phyloP scores from a whole-genome alignment of 1,284 basidiomycete genomes.

The Trichosporon sp. region DNA sequence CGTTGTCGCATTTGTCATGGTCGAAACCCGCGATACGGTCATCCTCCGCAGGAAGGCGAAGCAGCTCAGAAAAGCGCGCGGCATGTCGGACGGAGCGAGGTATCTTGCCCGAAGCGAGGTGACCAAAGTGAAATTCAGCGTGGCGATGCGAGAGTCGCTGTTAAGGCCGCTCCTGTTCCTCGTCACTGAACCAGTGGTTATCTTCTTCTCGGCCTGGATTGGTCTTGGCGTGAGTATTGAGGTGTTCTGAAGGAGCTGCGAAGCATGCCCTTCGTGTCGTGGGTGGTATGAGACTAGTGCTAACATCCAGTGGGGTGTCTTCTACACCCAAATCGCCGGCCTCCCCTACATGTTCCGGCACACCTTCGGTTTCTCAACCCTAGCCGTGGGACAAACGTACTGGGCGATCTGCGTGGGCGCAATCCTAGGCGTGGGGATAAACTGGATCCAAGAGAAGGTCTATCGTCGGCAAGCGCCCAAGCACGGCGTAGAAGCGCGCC shows the following conservation, averaged over 20 bases:
- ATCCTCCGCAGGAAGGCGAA: conserved; percentile 38
- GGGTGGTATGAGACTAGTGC: too few relatives aligned
- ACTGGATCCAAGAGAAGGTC: conserved; percentile 61
- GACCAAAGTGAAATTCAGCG: conserved; percentile 30
- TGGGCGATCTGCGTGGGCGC: conserved; percentile 58
- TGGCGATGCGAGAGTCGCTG: conserved; percentile 33
- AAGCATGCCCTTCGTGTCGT: too few relatives aligned
- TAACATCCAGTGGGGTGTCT: conserved; percentile 59
- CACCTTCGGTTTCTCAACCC: conserved; percentile 62
- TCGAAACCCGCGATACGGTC: conserved; percentile 44
- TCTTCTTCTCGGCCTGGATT: conserved; percentile 67
- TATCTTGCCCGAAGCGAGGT: conserved; percentile 48
- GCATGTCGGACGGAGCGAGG: conserved; percentile 29
- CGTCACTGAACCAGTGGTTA: conserved; percentile 68
- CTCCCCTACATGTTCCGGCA: conserved; percentile 58
- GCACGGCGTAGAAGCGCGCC: conserved; percentile 65
- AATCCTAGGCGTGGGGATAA: conserved; percentile 56
- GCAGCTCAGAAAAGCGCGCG: conserved; percentile 36
- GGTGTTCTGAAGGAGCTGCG: too few relatives aligned
- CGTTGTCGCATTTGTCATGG: conserved; percentile 32
- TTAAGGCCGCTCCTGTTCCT: conserved; percentile 52
- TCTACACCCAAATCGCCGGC: conserved; percentile 65
- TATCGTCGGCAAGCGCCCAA: conserved; percentile 58
- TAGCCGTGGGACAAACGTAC: conserved; percentile 61
- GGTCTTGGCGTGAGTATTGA: conserved; percentile 56